Evolutionary conservation across 1,284 basidiomycete species (phyloP), one percentile per base, ranked within the genome.

Genomic region (Ustilago esculenta): DNA sequence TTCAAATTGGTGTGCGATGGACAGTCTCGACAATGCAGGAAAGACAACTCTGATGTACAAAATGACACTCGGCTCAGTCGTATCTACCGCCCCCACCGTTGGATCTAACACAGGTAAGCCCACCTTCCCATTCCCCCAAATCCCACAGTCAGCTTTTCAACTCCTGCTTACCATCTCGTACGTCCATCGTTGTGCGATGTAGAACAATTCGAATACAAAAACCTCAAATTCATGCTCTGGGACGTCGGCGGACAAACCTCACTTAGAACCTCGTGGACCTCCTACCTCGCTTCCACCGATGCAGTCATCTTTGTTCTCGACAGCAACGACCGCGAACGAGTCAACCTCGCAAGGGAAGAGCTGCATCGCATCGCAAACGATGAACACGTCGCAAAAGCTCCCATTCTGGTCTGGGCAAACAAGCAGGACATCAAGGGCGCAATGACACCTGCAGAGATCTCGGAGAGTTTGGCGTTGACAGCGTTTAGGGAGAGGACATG

Each of bases 241-340:
- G 84, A 85, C 68, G 82, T 85, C 2, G 85, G 84, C 5, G 84
- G 84, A 1, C 84, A 85, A 73, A 84, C 84, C 11, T 77, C 81
- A 6, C 72, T 85, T 21, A 75, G 85, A 4, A 66, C 75, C 23
- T 77, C 73, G 33, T 85, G 84, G 84, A 75, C 76, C 8, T 83
- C 84, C 49, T 85, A 85, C 72, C 84, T 84, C 40, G 63, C 76
- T 7, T 77, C 79, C 1, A 84, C 84, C 1, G 76, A 82, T 34
- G 85, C 84, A 3, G 83, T 86, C 37, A 84, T 86, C 41, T 80
- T 85, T 41, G 85, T 86, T 0, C 83, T 86, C 37, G 85, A 86
- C 74, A 84, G 84, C 64, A 84, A 83, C 55, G 85, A 86, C 75
- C 68, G 82, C 14, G 82, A 82, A 32, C 71, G 85, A n/a, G 75